Evolutionary conservation across 257 asterid species (phyloP).

Genomic region (Cruciata laevipes): DNA sequence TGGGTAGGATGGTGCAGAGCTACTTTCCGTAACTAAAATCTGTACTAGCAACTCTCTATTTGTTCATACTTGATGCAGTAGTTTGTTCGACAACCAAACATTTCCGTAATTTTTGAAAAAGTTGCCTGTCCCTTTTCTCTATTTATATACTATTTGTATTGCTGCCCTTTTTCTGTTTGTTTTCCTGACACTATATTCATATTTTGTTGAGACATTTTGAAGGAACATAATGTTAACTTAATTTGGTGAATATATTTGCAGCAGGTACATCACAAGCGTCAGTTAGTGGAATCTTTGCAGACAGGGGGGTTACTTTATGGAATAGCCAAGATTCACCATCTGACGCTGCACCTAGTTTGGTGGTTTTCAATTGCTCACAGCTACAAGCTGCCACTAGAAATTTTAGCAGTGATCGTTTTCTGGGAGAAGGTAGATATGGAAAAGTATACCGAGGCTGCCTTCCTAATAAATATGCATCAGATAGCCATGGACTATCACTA

Average conservation of each 20-base stretch:
- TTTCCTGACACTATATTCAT: neutral
- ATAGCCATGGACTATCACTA: constrained; percentile 28
- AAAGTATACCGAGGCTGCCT: constrained; percentile 72
- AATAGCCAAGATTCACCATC: constrained; percentile 24
- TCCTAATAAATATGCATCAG: constrained; percentile 29
- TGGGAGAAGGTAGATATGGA: constrained; percentile 85
- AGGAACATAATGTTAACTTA: too few species aligned
- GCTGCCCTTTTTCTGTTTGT: neutral
- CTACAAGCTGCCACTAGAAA: constrained; percentile 57
- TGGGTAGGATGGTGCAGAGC: neutral
- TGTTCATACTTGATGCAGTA: too few species aligned
- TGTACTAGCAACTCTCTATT: too few species aligned
- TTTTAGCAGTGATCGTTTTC: constrained; percentile 50
- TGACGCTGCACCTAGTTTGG: constrained; percentile 30
- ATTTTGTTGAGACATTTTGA: too few species aligned
- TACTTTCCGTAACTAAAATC: too few species aligned
- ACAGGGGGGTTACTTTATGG: constrained; percentile 21
- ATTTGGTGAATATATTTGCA: constrained; percentile 14
- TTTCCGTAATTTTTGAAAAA: too few species aligned
- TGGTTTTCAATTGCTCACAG: constrained; percentile 33
- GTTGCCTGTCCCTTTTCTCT: too few species aligned
- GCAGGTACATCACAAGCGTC: constrained; percentile 33
- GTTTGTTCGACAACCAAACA: too few species aligned
- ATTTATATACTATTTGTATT: too few species aligned
- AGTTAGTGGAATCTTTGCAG: constrained; percentile 11